Base-by-base conservation (phyloP, 2,329 filamentous ascomycete genomes). In the Sordariomycetes sp. region DNA sequence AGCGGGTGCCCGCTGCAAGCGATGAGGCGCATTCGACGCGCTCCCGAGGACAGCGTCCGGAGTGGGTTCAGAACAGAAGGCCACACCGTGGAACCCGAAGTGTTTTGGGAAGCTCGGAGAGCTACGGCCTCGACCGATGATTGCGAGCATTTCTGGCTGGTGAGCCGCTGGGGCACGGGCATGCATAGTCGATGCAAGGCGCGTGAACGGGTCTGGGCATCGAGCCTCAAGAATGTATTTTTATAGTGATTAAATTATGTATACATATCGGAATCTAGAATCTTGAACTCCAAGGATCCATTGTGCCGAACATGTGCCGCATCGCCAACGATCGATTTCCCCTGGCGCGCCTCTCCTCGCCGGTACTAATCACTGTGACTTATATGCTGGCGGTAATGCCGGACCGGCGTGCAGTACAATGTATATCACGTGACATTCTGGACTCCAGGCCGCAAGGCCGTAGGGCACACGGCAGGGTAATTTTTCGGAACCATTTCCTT, bases 41-140 rank as follows among this genome's bases (percentile, higher is more conserved):
- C 34, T 36, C 39, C 36, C 10, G 10, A 12, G 36, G 15, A 39
- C 34, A 28, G 8, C 36, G 32, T 36, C 25, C 28, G 10, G 52
- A 45, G 22, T 24, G 50, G 17, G 48, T 24, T 24, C 20, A 53
- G n/a, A 45, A 20, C 32, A 53, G 39, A 22, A 52, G 56, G 52
- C 52, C 52, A 4, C 34, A 54, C 22, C 34, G 34, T 35, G 36
- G 48, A 12, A 42, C 17, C n/a, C 45, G 22, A 25, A 56, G 62
- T 25, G 57, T 65, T n/a, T 55, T 67, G 25, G 68, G 71, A 59
- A 74, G 68, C 61, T 67, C 66, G 3, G 63, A 62, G 56, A 70
- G 60, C 60, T 76, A 76, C 57, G 72, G 73, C 3, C 61, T 76
- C 39, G 63, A 64, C 42, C 59, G 56, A 42, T 60, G 48, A 48